These are phyloP conservation scores for Pinus tabuliformis DNA, from an alignment of 75 land plant species.

Conservation along the genomic window DNA sequence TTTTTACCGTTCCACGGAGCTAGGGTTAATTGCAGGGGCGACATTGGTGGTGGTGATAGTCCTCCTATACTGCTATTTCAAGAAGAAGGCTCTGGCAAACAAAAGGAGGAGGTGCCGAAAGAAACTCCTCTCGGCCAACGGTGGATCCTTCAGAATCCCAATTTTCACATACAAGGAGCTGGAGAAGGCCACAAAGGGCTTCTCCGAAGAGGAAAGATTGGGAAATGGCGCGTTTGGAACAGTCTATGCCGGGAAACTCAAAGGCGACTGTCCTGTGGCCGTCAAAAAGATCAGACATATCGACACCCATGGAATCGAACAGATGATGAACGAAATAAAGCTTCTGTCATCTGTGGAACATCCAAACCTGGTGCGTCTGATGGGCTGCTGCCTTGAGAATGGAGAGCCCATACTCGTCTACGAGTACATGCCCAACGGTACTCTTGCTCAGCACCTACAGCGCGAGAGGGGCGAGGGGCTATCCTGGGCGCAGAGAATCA, in stretches of 20 bases:
- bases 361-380: conserved; percentile 68
- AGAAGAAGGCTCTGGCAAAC: conserved; percentile 9
- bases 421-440: conserved; percentile 81
- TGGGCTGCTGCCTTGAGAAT: conserved; percentile 72
- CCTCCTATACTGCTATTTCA: conserved; percentile 23
- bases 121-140: conserved; percentile 37
- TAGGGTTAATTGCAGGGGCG: conserved; percentile 54
- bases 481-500: conserved; percentile 56
- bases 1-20: not conserved
- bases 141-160: conserved; percentile 33
- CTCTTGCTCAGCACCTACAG: conserved; percentile 58
- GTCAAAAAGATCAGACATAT: conserved; percentile 54
- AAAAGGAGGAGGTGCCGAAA: conserved; percentile 20
- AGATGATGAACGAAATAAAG: conserved; percentile 76
- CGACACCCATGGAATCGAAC: conserved; percentile 46
- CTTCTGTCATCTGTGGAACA: conserved; percentile 69
- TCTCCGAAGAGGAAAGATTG: conserved; percentile 43
- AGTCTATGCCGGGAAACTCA: conserved; percentile 66
- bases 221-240: conserved; percentile 82
- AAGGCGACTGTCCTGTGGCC: conserved; percentile 49
- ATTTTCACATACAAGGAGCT: conserved; percentile 55
- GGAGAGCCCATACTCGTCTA: conserved; percentile 73
- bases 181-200: conserved; percentile 66
- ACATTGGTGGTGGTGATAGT: conserved; percentile 19
- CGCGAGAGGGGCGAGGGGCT: conserved; percentile 43